Evolutionary conservation across 257 asterid genomes (phyloP).

Genomic region (Echites panduratus): DNA sequence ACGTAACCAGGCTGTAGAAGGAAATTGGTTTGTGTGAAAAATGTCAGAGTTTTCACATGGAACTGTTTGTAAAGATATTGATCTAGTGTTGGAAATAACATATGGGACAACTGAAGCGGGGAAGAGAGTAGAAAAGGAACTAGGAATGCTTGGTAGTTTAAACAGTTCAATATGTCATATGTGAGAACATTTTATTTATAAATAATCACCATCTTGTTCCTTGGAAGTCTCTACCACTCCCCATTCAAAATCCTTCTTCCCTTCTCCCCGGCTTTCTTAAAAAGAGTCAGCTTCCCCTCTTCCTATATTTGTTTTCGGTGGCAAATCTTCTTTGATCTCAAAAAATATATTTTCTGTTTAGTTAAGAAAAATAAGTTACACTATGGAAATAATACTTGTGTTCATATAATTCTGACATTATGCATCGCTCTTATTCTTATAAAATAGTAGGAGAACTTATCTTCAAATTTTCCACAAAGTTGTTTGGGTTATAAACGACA

Average conservation of each 20-base stretch:
- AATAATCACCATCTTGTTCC: background rate
- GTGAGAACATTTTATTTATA: too few species aligned
- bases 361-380: background rate
- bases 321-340: background rate
- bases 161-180: background rate
- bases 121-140: background rate
- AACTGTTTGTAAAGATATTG: background rate
- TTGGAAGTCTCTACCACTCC: background rate
- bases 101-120: background rate
- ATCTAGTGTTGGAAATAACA: background rate
- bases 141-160: background rate
- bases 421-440: background rate
- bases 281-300: background rate
- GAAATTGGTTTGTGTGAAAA: background rate
- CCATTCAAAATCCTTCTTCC: background rate
- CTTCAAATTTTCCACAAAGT: too few species aligned
- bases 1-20: background rate
- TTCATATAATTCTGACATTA: background rate
- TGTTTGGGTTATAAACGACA: background rate
- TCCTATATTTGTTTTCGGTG: background rate
- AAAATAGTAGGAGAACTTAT: background rate
- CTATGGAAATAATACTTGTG: background rate
- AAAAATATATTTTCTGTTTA: background rate
- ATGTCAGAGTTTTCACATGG: background rate
- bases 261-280: background rate